Percentiles rank a stretch among this genome's conserved stretches.
Evolutionary conservation across 2,329 filamentous ascomycete genomes (phyloP).

Genomic region (Rhinocladiella mackenziei): DNA sequence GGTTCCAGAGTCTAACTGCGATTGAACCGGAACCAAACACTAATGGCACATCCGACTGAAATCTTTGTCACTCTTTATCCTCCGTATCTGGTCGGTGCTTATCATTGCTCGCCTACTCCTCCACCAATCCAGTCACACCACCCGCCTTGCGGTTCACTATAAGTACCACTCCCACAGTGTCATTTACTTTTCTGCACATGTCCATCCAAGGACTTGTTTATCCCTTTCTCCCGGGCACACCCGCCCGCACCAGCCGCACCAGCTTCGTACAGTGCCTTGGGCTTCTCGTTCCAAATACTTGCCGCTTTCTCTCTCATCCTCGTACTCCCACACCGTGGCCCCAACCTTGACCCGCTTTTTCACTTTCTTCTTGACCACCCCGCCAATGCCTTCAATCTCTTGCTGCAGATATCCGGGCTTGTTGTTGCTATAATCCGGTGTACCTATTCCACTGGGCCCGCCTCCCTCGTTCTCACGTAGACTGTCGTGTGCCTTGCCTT

Average conservation of each 20-base stretch:
- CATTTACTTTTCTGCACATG: conserved; percentile 5
- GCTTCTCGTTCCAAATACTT: conserved; percentile 68
- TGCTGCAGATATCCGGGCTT: conserved; percentile 73
- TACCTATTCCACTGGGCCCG: conserved; percentile 15
- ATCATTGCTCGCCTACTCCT: no score
- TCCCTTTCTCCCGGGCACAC: conserved; percentile 62
- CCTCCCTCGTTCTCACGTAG: conserved; percentile 40
- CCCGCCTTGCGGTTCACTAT: no score
- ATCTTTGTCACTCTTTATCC: no score
- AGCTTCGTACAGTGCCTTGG: conserved; percentile 65
- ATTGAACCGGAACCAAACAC: no score
- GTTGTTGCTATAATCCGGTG: conserved; percentile 33
- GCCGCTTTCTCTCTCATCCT: conserved; percentile 66
- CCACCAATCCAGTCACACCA: no score
- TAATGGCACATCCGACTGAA: no score
- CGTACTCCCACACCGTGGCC: conserved; percentile 78
- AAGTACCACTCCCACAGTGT: neutral
- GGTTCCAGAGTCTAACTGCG: no score
- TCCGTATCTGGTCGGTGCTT: no score
- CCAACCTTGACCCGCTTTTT: conserved; percentile 78
- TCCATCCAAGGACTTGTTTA: conserved; percentile 14
- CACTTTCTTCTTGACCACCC: conserved; percentile 81
- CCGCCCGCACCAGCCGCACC: conserved; percentile 88
- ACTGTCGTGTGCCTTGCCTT: conserved; percentile 53
- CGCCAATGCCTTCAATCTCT: conserved; percentile 87